Evolutionary conservation across 2,329 filamentous ascomycete genomes (phyloP), one percentile per base, ranked within the genome.

Genomic region (Clarireedia monteithiana): DNA sequence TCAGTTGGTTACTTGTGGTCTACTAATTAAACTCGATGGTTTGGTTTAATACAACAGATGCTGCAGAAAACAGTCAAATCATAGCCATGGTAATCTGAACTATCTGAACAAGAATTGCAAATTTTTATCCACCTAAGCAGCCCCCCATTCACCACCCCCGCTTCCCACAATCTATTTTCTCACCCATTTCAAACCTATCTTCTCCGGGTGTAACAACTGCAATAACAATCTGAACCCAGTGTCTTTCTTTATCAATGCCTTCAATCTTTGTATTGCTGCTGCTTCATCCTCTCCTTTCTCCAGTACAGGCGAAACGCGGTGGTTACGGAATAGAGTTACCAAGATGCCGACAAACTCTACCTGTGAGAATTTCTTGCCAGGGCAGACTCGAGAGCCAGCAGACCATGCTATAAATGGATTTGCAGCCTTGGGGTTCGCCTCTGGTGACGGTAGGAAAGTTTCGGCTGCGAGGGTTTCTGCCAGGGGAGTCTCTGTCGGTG

Each of bases 381-480:
- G 62, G 58, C 70, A 72, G 10, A 30, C 77, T 73, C 68, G 61
- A 26, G 60, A 54, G 7, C 70, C 70, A 42, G 69, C 38, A 15
- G 49, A 51, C 38, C 49, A 51, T 9, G 38, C 36, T 4, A 51
- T 42, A 7, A 51, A 51, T 4, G 49, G 38, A 23, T 51, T 51
- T 27, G 26, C 26, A 5, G 26, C 26, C 26, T 27, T 27, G 5
- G 26, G 26, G 0, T n/a, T 27, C 4, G 38, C 23, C 7, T 51
- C 42, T 44, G 38, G 49, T 3, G 42, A 44, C 1, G 40, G 23
- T 5, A 51, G 17, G 12, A 51, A 42, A 10, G 39, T 44, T 45
- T 44, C 38, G 6, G 4, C 15, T 48, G n/a, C 9, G 46, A 5
- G 26, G 15, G 46, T 24, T n/a, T 40, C 10, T 6, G 36, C 30